Conservation (phyloP, 2,329 filamentous ascomycete genomes). For the Aquanectria penicillioides region DNA sequence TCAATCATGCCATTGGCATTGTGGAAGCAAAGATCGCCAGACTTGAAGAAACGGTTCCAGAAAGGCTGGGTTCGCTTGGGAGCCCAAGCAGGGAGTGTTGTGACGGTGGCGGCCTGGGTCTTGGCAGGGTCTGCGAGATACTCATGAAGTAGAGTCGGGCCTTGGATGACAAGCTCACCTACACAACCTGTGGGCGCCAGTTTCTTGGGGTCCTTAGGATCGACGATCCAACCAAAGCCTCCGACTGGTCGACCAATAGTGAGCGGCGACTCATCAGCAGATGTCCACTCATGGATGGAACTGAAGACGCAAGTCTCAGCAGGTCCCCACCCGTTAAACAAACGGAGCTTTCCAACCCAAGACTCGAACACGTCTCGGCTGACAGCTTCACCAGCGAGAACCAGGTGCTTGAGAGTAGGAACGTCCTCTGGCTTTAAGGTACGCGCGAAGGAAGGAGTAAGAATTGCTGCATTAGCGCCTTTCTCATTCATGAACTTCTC, state of each 20-base stretch:
- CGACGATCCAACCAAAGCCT: background rate
- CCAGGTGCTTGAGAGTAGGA: background rate
- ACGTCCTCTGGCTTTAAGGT: background rate
- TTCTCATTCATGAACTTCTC: background rate
- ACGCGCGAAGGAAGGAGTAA: background rate
- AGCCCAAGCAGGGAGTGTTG: background rate
- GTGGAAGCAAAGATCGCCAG: background rate
- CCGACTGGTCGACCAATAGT: background rate
- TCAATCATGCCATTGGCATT: background rate
- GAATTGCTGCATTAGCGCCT: background rate
- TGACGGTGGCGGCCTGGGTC: background rate
- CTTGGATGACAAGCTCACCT: background rate
- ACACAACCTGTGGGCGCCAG: background rate
- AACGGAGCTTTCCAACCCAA: background rate
- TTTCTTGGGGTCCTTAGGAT: background rate
- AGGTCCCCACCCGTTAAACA: background rate
- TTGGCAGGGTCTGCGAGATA: background rate
- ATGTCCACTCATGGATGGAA: background rate
- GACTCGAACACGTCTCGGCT: background rate
- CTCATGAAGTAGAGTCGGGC: background rate
- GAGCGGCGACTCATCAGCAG: background rate
- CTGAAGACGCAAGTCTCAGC: background rate
- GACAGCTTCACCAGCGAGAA: background rate
- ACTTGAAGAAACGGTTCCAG: background rate
- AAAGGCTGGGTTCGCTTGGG: background rate